These are phyloP conservation scores for Diospyros lotus DNA, from an alignment of 148 eudicot species.

Conservation along the genomic window DNA sequence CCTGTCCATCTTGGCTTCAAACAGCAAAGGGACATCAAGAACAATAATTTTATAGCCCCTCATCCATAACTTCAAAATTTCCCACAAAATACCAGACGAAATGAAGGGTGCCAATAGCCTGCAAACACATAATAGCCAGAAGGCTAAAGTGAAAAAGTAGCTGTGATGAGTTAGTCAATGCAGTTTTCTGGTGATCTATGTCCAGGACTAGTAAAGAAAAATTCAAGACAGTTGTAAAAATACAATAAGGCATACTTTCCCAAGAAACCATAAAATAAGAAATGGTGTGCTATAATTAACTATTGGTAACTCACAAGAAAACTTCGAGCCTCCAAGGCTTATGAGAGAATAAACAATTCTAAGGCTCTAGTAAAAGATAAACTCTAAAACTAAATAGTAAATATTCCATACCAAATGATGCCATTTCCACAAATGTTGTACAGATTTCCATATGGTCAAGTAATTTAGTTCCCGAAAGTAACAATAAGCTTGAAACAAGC, in stretches of 20 bases:
- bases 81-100: conserved; percentile 62
- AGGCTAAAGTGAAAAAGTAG: background rate
- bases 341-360: background rate
- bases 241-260: background rate
- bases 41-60: conserved; percentile 72
- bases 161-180: background rate
- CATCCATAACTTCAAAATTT: conserved; percentile 76
- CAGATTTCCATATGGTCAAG: background rate
- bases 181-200: background rate
- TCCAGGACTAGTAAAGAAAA: background rate
- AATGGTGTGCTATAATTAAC: background rate
- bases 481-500: background rate
- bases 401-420: background rate
- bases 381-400: background rate
- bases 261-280: background rate
- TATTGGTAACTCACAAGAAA: background rate
- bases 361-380: background rate
- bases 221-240: background rate
- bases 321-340: background rate
- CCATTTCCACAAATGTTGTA: background rate
- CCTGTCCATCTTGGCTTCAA: conserved; percentile 87
- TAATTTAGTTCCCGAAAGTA: background rate
- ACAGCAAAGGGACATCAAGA: conserved; percentile 83
- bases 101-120: conserved; percentile 86
- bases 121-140: conserved; percentile 14